These are phyloP conservation scores for Venturia asperata DNA, from an alignment of 2,329 filamentous ascomycete genomes.

Conservation along the genomic window DNA sequence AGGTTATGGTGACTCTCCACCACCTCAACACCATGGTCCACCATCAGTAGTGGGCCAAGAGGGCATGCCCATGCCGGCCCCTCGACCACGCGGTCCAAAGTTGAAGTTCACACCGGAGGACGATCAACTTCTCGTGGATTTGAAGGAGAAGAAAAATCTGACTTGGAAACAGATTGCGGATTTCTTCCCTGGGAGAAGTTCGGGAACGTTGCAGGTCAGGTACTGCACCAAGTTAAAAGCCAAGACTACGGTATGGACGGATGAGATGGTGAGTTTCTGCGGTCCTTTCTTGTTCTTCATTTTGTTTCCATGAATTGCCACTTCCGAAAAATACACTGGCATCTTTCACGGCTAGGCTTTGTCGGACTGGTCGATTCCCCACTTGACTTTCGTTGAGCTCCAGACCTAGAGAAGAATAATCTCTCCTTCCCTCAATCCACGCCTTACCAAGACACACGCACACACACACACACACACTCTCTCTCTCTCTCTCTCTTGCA, in stretches of 20 bases:
- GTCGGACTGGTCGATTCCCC: too few species aligned
- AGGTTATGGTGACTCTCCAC: conserved; percentile 43
- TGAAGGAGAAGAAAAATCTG: conserved; percentile 90
- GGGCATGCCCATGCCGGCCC: conserved; percentile 79
- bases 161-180: conserved; percentile 98
- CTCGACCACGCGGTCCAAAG: conserved; percentile 76
- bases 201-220: conserved; percentile 83
- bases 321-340: too few species aligned
- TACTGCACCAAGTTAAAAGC: conserved; percentile 95
- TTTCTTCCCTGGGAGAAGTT: conserved; percentile 86
- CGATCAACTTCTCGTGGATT: conserved; percentile 75
- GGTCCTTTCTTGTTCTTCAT: too few species aligned
- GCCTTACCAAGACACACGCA: background rate
- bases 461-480: too few species aligned
- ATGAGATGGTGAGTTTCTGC: conserved; percentile 68
- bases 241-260: conserved; percentile 88
- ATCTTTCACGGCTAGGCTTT: too few species aligned
- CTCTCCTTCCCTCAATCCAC: background rate
- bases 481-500: background rate
- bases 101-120: conserved; percentile 92
- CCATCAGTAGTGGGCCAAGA: conserved; percentile 80
- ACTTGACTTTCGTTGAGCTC: too few species aligned
- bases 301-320: too few species aligned
- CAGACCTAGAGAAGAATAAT: too few species aligned
- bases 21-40: conserved; percentile 47